Conservation (phyloP, 441 rosid genomes). For the Populus hybrid region DNA sequence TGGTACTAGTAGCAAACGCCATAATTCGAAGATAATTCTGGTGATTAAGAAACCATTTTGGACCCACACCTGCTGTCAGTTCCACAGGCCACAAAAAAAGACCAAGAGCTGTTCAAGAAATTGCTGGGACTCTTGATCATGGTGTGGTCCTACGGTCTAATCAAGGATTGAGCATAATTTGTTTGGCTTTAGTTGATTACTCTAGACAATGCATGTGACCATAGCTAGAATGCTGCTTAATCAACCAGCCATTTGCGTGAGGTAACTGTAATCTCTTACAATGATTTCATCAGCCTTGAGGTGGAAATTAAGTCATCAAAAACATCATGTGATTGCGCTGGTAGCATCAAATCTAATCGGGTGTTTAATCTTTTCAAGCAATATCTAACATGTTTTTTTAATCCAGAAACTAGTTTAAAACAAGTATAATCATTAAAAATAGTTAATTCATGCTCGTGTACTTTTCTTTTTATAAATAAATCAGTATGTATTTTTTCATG, state of each 20-base stretch:
- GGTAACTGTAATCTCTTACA: background rate
- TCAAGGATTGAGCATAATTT: background rate
- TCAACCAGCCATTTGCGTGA: background rate
- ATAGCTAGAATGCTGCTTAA: background rate
- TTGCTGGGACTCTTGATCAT: background rate
- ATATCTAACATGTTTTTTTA: background rate
- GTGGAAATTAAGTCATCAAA: background rate
- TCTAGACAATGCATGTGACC: background rate
- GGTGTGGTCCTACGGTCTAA: background rate
- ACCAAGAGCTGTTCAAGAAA: background rate
- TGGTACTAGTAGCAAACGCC: slow-evolving; percentile 30
- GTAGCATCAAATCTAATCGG: background rate
- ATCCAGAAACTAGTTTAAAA: background rate
- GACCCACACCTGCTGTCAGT: slow-evolving; percentile 11
- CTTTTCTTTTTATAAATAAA: no score
- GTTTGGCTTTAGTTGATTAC: background rate
- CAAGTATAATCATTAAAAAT: background rate
- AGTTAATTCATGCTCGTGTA: no score
- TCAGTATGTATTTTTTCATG: background rate
- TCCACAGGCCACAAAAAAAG: background rate
- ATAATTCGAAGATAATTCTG: slow-evolving; percentile 35
- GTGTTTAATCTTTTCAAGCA: background rate
- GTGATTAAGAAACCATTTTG: slow-evolving; percentile 12
- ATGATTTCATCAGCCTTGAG: background rate
- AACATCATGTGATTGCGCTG: background rate